Conservation (phyloP, 2,329 filamentous ascomycete species). For the Neopestalotiopsis sp. region DNA sequence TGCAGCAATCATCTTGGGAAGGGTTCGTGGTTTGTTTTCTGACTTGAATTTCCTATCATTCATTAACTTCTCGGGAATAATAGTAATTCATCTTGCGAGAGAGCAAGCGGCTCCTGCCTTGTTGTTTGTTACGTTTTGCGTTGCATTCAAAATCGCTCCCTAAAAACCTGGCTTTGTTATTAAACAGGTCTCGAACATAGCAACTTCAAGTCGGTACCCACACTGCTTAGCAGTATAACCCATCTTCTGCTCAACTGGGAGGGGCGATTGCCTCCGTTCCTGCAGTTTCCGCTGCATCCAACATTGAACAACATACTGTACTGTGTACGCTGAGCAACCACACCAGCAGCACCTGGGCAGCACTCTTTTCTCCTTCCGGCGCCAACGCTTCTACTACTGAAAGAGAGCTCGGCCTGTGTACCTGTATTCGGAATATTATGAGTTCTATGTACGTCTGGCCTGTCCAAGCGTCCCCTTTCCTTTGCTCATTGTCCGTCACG, state of each 20-base stretch:
- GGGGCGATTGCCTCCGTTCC: not conserved
- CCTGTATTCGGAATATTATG: constrained; percentile 1
- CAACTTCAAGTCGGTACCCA: not conserved
- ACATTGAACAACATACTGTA: not conserved
- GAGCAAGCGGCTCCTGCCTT: too few species aligned
- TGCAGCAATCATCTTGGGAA: not conserved
- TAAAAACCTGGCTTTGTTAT: not conserved
- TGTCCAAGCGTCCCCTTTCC: constrained; percentile 10
- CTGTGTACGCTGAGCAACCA: not conserved
- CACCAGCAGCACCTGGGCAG: not conserved
- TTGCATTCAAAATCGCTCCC: not conserved
- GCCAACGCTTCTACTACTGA: not conserved
- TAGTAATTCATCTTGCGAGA: too few species aligned
- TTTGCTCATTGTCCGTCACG: not conserved
- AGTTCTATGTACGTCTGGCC: constrained; percentile 10
- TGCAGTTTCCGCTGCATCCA: not conserved
- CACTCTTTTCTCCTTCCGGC: not conserved
- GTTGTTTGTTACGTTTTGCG: not conserved
- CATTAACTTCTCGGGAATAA: too few species aligned
- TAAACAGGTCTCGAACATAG: not conserved
- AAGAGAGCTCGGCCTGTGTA: not conserved
- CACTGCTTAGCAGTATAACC: not conserved
- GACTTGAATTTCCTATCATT: not conserved
- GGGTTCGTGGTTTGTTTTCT: not conserved
- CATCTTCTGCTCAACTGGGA: not conserved